A percentile compares a stretch with the other conserved stretches of the same genome.
These are phyloP conservation scores for Lactifluus piperatus DNA, from an alignment of 768 basidiomycete species.

Conservation along the genomic window DNA sequence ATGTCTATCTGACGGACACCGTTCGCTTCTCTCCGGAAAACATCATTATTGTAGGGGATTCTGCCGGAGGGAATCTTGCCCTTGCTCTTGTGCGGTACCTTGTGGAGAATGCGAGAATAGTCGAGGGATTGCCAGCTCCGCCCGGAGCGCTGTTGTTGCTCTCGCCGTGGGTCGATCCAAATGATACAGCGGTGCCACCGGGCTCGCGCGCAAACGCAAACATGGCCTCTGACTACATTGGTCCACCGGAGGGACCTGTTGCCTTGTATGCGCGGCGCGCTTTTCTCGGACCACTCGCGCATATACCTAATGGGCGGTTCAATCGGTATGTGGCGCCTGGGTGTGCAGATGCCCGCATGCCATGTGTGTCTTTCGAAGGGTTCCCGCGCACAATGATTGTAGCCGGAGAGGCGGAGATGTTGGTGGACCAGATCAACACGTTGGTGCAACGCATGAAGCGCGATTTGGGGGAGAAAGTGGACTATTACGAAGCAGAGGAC, in stretches of 20 bases:
- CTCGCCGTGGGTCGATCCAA: slow-evolving; percentile 11
- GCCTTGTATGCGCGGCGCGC: slow-evolving; percentile 8
- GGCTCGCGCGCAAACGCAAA: slow-evolving; percentile 10
- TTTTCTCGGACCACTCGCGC: slow-evolving; percentile 12
- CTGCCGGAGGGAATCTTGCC: slow-evolving; percentile 69
- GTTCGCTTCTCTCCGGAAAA: slow-evolving; percentile 49
- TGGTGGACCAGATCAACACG: slow-evolving; percentile 31
- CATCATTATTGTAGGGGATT: slow-evolving; percentile 66
- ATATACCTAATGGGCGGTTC: not conserved
- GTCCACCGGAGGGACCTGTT: not conserved
- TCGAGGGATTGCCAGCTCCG: slow-evolving; percentile 1
- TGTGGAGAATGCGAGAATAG: slow-evolving; percentile 20
- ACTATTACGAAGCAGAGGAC: slow-evolving; percentile 26
- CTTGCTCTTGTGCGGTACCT: slow-evolving; percentile 56
- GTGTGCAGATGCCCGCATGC: slow-evolving; percentile 17
- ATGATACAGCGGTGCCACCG: not conserved
- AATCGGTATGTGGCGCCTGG: not conserved
- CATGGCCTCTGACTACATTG: slow-evolving; percentile 5
- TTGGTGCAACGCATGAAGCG: slow-evolving; percentile 23
- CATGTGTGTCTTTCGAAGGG: slow-evolving; percentile 23
- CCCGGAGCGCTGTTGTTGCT: slow-evolving; percentile 6
- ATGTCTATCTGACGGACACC: slow-evolving; percentile 53
- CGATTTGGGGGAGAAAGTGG: slow-evolving; percentile 28
- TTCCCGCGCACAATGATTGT: slow-evolving; percentile 30
- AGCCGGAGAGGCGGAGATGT: slow-evolving; percentile 27